Evolutionary conservation across 2,329 filamentous ascomycete species (phyloP), one percentile per base, ranked within the genome.

Genomic region (Fusarium subtropicale): DNA sequence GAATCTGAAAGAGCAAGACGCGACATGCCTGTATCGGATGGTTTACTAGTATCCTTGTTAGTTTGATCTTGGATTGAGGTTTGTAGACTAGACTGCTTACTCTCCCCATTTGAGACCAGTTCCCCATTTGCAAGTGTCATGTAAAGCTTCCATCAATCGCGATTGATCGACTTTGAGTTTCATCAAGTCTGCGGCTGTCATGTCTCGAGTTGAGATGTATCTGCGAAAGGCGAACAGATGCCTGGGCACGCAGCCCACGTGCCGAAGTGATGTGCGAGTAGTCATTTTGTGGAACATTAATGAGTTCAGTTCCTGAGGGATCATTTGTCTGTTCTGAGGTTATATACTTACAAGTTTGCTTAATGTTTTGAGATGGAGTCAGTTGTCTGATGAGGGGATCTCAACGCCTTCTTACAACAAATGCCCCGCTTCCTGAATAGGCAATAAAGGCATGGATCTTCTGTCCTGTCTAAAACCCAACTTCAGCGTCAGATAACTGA

Each of bases 1-100:
- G 88, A 82, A 71, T 94, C 88, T 3, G 89, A 90, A 22, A 95
- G 84, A 5, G 91, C 83, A 2, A 95, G 86, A 3, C 92, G 89
- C 28, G 88, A 86, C 92, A 95, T 95, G 60, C 92, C 92, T 1
- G 90, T 92, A 61, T 94, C 90, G 10, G 75, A 78, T 5, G 72
- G 69, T 16, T 71, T 73, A 18, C 74, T 76, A 22, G 20, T 22
- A 4, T 8, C 11, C 16, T 15, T 33, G 51, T 66, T 36, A 69
- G 53, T 36, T 11, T 12, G 1, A n/a, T 24, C 5, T 11, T 0
- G 4, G 5, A 4, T 15, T 5, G 7, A 0, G 0, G 6, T 12
- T 7, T 16, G 4, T 22, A 30, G 3, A 30, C 4, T 30, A 5
- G 28, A 30, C 12, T 11, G 50, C 46, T 41, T 24, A 74, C 72